A percentile compares a stretch with the other conserved stretches of the same genome.
Conservation (phyloP, 805 yeast genomes). For the Metschnikowia kunwiensis region DNA sequence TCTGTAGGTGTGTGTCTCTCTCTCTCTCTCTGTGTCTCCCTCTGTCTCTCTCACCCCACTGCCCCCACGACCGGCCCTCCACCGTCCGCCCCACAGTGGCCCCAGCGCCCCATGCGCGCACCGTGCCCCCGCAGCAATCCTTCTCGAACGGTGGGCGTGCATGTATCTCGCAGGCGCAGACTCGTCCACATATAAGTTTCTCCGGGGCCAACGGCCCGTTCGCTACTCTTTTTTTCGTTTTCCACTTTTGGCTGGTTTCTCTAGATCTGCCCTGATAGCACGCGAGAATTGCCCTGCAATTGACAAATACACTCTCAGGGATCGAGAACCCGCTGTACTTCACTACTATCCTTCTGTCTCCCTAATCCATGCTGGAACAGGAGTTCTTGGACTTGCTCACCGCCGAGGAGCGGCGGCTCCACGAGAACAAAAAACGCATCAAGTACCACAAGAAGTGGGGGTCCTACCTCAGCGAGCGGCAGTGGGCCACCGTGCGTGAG, state of each 20-base stretch:
- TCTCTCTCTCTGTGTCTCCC: too few species aligned
- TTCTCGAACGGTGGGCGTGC: conserved; percentile 1
- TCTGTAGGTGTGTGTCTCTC: too few species aligned
- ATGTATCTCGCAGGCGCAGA: neutral
- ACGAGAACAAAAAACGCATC: conserved; percentile 28
- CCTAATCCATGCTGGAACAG: conserved; percentile 12
- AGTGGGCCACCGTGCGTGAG: conserved; percentile 73
- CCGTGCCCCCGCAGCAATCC: conserved; percentile 7
- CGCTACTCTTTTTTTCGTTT: too few species aligned
- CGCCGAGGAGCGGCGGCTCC: conserved; percentile 39
- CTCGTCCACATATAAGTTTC: too few species aligned
- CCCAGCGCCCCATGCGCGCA: neutral
- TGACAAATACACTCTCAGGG: too few species aligned
- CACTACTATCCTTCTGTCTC: too few species aligned
- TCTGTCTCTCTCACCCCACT: too few species aligned
- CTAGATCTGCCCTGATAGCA: too few species aligned
- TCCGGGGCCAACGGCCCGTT: too few species aligned
- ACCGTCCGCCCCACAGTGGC: neutral
- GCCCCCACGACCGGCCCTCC: neutral
- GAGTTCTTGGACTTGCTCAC: conserved; percentile 23
- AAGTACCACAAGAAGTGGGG: conserved; percentile 89
- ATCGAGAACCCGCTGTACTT: too few species aligned
- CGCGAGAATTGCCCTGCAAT: too few species aligned
- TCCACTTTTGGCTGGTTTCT: too few species aligned
- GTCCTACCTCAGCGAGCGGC: conserved; percentile 82